Evolutionary conservation across 2,329 filamentous ascomycete species (phyloP).

Genomic region (Cordyceps cicadae): DNA sequence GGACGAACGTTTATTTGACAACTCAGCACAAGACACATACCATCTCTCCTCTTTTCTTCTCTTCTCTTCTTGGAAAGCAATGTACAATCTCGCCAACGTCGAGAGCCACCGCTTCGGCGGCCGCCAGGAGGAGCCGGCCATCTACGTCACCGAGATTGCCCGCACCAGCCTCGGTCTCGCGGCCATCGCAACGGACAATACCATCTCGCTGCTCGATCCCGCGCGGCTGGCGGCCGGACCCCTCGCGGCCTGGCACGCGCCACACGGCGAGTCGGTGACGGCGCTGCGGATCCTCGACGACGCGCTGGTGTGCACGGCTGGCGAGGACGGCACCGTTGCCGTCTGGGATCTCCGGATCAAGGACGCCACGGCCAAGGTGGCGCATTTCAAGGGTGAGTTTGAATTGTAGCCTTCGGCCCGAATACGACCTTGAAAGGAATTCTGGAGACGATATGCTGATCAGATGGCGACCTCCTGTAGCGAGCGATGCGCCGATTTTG

Average conservation of each 20-base stretch:
- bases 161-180: conserved; percentile 45
- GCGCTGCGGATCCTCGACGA: conserved; percentile 48
- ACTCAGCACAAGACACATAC: background rate
- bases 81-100: conserved; percentile 28
- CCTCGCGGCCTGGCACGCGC: conserved; percentile 37
- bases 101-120: conserved; percentile 23
- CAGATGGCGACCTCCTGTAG: conserved; percentile 20
- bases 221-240: conserved; percentile 44
- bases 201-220: conserved; percentile 58
- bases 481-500: conserved; percentile 45
- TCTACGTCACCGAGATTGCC: conserved; percentile 52
- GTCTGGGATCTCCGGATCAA: conserved; percentile 57
- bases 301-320: conserved; percentile 57
- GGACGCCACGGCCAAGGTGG: conserved; percentile 29
- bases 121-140: conserved; percentile 27
- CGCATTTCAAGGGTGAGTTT: conserved; percentile 37
- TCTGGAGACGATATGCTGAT: conserved; percentile 14
- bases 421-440: background rate
- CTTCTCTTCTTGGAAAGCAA: conserved; percentile 15
- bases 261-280: conserved; percentile 52
- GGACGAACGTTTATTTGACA: background rate
- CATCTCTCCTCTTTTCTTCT: too few relatives aligned
- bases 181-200: conserved; percentile 62
- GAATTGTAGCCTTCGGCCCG: background rate
- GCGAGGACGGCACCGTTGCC: conserved; percentile 59